A percentile compares a stretch with the other conserved stretches of the same genome.
These are phyloP conservation scores for Diplogelasinospora grovesii DNA, from an alignment of 495 filamentous ascomycete species.

Conservation along the genomic window DNA sequence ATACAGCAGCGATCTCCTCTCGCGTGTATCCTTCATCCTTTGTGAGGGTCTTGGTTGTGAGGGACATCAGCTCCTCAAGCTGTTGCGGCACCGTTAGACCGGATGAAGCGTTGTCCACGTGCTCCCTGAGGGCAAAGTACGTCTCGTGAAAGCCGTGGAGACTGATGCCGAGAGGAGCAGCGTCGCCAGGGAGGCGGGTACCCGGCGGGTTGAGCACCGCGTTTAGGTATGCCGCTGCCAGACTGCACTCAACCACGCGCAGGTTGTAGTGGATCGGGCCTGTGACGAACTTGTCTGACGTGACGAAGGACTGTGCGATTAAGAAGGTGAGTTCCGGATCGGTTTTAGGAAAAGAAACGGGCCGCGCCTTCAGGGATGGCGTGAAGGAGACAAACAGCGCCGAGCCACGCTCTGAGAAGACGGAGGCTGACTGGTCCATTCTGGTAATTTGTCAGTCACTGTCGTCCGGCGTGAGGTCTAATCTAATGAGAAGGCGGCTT, in stretches of 20 bases:
- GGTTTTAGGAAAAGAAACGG: conserved; percentile 78
- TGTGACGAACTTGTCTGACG: conserved; percentile 88
- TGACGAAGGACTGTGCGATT: conserved; percentile 89
- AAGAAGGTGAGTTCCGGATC: conserved; percentile 82
- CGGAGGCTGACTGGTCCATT: conserved; percentile 98
- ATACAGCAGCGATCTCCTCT: conserved; percentile 70
- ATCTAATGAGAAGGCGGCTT: conserved; percentile 25
- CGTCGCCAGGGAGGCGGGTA: conserved; percentile 64
- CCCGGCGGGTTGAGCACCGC: conserved; percentile 49
- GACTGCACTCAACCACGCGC: conserved; percentile 87
- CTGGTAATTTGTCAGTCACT: conserved; percentile 24
- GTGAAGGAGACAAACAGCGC: conserved; percentile 88
- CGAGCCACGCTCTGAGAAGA: conserved; percentile 78
- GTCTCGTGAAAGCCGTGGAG: conserved; percentile 80
- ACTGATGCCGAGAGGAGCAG: conserved; percentile 74
- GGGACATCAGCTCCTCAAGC: conserved; percentile 58
- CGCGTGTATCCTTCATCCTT: conserved; percentile 80
- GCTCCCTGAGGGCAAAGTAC: conserved; percentile 60
- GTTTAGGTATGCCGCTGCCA: conserved; percentile 67
- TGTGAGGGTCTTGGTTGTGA: conserved; percentile 56
- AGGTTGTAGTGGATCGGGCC: conserved; percentile 94
- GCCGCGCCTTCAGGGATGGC: conserved; percentile 65
- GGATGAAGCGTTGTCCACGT: conserved; percentile 13
- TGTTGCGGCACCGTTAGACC: conserved; percentile 38
- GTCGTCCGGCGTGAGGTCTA: conserved; percentile 5